Base-by-base conservation (phyloP, 2,329 filamentous ascomycete species). In the Aspergillus fumigatus region DNA sequence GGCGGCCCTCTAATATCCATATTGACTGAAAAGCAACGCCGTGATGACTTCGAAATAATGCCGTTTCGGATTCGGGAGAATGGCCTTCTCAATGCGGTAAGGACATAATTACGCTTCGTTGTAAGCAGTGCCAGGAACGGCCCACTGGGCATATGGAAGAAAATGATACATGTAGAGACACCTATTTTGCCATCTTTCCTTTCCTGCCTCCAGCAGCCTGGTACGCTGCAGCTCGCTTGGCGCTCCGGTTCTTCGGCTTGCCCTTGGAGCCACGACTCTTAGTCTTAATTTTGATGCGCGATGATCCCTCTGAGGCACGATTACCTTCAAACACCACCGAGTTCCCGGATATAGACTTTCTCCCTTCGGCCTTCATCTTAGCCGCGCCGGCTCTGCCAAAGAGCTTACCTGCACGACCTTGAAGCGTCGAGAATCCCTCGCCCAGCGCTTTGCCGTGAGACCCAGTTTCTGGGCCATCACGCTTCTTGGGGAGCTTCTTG, bases 401-500 rank as follows among this genome's bases (percentile, higher is more conserved):
- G 11, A 77, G 63, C 56, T 69, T 72, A 29, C 65, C 62, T 21
- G 74, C 74, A 57, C 74, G 73, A 27, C 73, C 74, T 29, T 74
- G 71, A 5, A 76, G 65, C 14, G 73, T 74, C 62, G 69, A 71
- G 49, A 65, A 64, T 25, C 64, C 61, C 45, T 66, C 63, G 26
- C 68, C 65, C 26, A 65, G 62, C 50, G 61, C 58, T 52, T 69
- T 58, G 53, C 57, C 60, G 52, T 60, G 63, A 25, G 56, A 51
- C 21, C 56, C 62, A 21, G 26, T 54, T 6, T 55, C 58, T 3
- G 54, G 57, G 11, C 53, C 61, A 17, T 67, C 63, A 6, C 63
- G 61, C 54, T 69, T 81, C 61, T 82, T 82, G 61, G 77, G 76
- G 63, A 84, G 72, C 53, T 88, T 88, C 74, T 92, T 93, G 69